phyloP scores from a whole-genome alignment of 495 filamentous ascomycete genomes.

The Podospora pseudoanserina region DNA sequence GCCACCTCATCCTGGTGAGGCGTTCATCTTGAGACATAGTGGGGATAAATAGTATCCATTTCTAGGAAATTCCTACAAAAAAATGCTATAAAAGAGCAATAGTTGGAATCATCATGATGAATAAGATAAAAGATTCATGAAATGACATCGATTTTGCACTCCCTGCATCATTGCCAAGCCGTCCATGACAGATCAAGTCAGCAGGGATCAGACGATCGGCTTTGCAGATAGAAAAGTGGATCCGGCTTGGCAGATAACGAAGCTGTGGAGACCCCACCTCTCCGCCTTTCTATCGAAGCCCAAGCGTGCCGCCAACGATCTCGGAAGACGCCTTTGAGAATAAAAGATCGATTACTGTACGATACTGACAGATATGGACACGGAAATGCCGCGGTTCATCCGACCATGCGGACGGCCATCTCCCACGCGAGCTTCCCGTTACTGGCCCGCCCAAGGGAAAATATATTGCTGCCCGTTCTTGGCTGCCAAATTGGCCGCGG shows the following conservation, averaged over 20 bases:
- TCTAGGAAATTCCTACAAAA: not conserved
- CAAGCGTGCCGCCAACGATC: constrained; percentile 2
- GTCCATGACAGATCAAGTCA: not conserved
- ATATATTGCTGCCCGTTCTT: not conserved
- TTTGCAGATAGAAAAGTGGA: constrained; percentile 1
- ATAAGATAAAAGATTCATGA: not conserved
- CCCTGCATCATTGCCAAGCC: not conserved
- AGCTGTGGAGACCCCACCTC: not conserved
- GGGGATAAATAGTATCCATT: not conserved
- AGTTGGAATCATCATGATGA: not conserved
- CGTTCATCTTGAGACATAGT: not conserved
- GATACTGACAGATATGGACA: not conserved
- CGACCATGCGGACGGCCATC: not conserved
- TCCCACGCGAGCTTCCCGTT: not conserved
- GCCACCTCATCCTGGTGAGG: not conserved
- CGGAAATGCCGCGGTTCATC: constrained; percentile 9
- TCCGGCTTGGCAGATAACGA: not conserved
- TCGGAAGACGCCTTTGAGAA: not conserved
- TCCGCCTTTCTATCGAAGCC: constrained; percentile 4
- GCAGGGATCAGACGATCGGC: not conserved
- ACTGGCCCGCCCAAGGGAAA: not conserved
- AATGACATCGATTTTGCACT: not conserved
- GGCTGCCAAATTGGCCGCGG: not conserved
- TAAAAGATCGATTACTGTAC: not conserved
- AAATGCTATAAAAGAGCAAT: not conserved